Conservation (phyloP, 2,329 filamentous ascomycete species). For the Diaporthe helianthi region DNA sequence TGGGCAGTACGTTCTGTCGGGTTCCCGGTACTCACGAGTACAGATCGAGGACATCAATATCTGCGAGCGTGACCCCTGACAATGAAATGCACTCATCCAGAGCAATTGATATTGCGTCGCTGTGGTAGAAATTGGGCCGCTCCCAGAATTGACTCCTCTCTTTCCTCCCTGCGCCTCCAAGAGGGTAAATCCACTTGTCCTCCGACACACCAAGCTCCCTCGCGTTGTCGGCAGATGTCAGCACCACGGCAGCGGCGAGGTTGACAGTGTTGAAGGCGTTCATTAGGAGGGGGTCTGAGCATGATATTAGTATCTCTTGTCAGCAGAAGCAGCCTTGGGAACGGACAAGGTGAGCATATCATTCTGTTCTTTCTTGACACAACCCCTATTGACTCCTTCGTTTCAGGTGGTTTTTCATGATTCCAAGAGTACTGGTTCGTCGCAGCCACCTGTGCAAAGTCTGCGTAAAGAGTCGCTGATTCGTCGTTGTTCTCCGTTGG, state of each 20-base stretch:
- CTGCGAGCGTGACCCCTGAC: slow-evolving; percentile 53
- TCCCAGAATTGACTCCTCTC: slow-evolving; percentile 69
- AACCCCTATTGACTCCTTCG: slow-evolving; percentile 58
- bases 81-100: slow-evolving; percentile 59
- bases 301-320: not conserved
- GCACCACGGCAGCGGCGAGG: slow-evolving; percentile 64
- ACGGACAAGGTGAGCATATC: slow-evolving; percentile 72
- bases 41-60: slow-evolving; percentile 69
- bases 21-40: slow-evolving; percentile 57
- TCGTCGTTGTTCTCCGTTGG: slow-evolving; percentile 63
- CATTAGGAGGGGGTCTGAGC: slow-evolving; percentile 69
- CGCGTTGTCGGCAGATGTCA: slow-evolving; percentile 65
- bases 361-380: slow-evolving; percentile 66
- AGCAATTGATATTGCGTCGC: slow-evolving; percentile 63
- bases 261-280: slow-evolving; percentile 77
- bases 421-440: slow-evolving; percentile 64
- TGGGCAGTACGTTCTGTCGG: slow-evolving; percentile 9
- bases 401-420: slow-evolving; percentile 53
- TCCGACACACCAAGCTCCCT: slow-evolving; percentile 59
- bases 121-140: slow-evolving; percentile 63
- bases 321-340: not conserved
- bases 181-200: slow-evolving; percentile 67
- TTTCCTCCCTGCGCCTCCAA: slow-evolving; percentile 68
- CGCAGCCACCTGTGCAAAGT: slow-evolving; percentile 64
- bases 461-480: slow-evolving; percentile 65